Conservation (phyloP, 2,329 filamentous ascomycete species). For the Fusarium chaquense region DNA sequence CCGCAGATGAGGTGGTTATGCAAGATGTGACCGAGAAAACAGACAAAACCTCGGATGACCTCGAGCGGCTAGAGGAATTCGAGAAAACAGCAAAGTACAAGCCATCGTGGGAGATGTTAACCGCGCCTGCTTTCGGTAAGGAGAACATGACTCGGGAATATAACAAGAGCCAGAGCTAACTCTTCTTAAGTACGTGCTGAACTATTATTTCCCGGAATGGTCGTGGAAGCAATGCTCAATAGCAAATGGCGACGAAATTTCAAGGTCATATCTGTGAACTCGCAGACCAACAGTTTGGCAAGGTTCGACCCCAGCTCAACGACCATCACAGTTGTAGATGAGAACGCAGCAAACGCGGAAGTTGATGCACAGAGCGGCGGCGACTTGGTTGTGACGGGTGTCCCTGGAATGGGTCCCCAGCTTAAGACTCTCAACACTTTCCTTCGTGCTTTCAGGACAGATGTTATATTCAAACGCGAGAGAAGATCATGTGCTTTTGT, state of each 20-base stretch:
- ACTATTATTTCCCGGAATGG: conserved; percentile 75
- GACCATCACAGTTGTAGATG: conserved; percentile 54
- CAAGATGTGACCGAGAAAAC: conserved; percentile 63
- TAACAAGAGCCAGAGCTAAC: neutral
- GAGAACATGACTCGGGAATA: neutral
- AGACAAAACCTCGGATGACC: conserved; percentile 21
- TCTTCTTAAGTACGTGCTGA: conserved; percentile 68
- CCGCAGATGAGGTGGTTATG: conserved; percentile 69
- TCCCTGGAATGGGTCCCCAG: conserved; percentile 77
- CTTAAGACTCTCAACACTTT: conserved; percentile 75
- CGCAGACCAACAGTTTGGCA: conserved; percentile 58
- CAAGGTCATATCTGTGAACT: conserved; percentile 67
- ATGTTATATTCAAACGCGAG: conserved; percentile 49
- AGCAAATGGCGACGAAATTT: conserved; percentile 60
- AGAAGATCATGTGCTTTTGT: conserved; percentile 70
- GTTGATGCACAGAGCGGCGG: conserved; percentile 40
- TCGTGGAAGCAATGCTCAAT: conserved; percentile 70
- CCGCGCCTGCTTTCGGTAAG: conserved; percentile 53
- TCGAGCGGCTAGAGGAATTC: conserved; percentile 33
- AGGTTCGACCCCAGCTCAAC: conserved; percentile 57
- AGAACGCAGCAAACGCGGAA: conserved; percentile 39
- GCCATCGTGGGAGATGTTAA: conserved; percentile 53
- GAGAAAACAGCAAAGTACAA: conserved; percentile 49
- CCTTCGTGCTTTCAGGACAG: conserved; percentile 66
- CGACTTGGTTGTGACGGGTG: conserved; percentile 62